Conservation (phyloP, 495 filamentous ascomycete genomes). For the Aspergillus incahuasiensis region DNA sequence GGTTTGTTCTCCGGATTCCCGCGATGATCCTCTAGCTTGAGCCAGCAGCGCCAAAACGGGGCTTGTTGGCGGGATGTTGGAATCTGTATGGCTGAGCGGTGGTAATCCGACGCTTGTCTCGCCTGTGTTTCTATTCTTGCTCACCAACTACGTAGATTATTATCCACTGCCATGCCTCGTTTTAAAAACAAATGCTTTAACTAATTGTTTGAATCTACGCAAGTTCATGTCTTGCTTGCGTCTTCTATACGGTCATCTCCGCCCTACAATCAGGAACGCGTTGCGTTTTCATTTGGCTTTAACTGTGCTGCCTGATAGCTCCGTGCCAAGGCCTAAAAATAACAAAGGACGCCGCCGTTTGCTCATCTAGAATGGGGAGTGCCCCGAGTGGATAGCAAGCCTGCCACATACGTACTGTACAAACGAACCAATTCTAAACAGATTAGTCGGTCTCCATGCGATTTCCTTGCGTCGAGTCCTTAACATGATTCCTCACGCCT, state of each 20-base stretch:
- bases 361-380: conserved; percentile 1
- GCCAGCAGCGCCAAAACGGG: conserved; percentile 14
- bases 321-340: conserved; percentile 13
- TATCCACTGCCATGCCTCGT: neutral
- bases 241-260: neutral
- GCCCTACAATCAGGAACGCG: conserved; percentile 11
- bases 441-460: conserved; percentile 47
- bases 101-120: neutral
- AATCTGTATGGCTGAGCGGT: conserved; percentile 10
- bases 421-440: conserved; percentile 1
- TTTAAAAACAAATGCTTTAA: neutral
- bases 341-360: conserved; percentile 12
- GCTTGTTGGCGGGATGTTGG: conserved; percentile 7
- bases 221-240: too few relatives aligned
- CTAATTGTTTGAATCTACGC: too few relatives aligned
- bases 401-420: too few relatives aligned
- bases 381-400: conserved; percentile 5
- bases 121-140: conserved; percentile 1
- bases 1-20: conserved; percentile 11
- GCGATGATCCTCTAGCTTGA: conserved; percentile 2
- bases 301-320: conserved; percentile 15
- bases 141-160: neutral
- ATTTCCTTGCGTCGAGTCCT: conserved; percentile 33
- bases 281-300: neutral
- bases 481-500: conserved; percentile 74